Evolutionary conservation across 2,329 filamentous ascomycete species (phyloP).

Genomic region (Camillea tinctor): DNA sequence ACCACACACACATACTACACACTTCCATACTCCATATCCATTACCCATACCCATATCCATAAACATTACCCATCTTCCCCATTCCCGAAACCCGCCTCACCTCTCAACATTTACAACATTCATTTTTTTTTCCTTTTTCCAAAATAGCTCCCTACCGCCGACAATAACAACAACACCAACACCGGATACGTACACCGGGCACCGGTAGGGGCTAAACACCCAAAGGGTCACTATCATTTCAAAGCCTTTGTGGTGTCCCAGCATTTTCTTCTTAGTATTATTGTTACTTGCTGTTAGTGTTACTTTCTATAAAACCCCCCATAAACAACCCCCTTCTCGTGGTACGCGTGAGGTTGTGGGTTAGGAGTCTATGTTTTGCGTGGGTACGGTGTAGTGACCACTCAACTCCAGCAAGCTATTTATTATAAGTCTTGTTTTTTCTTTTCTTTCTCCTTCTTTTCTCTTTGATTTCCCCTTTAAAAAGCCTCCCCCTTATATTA

Average conservation of each 20-base stretch:
- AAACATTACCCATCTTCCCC: conserved; percentile 3
- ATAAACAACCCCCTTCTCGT: no score
- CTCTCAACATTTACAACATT: not conserved
- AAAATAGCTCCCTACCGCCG: no score
- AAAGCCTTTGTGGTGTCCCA: no score
- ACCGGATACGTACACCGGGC: no score
- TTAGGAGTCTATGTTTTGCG: conserved; percentile 1
- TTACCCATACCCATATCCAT: no score
- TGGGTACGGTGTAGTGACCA: not conserved
- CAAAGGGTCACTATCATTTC: no score
- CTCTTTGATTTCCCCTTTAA: not conserved
- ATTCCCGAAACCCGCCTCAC: conserved; percentile 6
- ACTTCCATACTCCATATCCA: not conserved
- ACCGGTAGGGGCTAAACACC: no score
- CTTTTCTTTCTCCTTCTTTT: not conserved
- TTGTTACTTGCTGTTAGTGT: not conserved
- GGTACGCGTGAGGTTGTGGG: not conserved
- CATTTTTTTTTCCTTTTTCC: not conserved
- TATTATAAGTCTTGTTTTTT: not conserved
- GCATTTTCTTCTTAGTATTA: not conserved
- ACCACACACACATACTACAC: no score
- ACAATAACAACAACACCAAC: not conserved
- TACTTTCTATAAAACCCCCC: not conserved
- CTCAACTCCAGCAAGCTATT: not conserved
- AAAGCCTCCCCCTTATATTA: not conserved